These are phyloP conservation scores for Kurtzmaniella natalensis DNA, from an alignment of 1,139 yeast species.

Conservation along the genomic window DNA sequence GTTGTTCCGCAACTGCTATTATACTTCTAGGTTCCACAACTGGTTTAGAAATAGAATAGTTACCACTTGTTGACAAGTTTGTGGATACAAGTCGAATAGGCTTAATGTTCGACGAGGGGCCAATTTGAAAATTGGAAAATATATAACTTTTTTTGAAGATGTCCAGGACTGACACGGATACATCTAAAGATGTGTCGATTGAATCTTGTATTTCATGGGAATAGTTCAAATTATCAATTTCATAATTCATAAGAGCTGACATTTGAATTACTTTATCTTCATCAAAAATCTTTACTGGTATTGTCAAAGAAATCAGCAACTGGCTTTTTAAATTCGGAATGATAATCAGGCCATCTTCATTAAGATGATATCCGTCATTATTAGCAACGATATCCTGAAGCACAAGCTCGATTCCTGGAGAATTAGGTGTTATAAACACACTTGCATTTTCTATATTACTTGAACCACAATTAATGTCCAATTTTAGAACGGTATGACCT, in stretches of 20 bases:
- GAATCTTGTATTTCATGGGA: conserved; percentile 22
- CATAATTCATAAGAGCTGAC: conserved; percentile 30
- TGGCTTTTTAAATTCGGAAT: conserved; percentile 18
- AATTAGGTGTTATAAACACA: conserved; percentile 13
- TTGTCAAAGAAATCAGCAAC: conserved; percentile 10
- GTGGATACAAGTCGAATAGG: conserved; percentile 56
- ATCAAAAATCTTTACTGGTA: conserved; percentile 22
- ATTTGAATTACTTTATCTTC: conserved; percentile 25
- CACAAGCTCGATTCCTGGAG: conserved; percentile 14
- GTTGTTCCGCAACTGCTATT: conserved; percentile 66
- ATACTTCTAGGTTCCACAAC: conserved; percentile 23
- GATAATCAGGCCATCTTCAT: conserved; percentile 13
- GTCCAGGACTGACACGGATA: conserved; percentile 77
- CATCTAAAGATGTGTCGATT: conserved; percentile 48
- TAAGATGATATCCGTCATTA: conserved; percentile 1
- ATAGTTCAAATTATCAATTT: conserved; percentile 16
- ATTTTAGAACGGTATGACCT: conserved; percentile 19
- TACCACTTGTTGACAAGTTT: conserved; percentile 33
- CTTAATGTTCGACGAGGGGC: conserved; percentile 45
- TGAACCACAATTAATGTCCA: conserved; percentile 20
- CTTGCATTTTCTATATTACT: conserved; percentile 12
- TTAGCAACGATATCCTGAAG: background rate
- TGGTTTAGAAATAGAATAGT: conserved; percentile 35
- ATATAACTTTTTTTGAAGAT: conserved; percentile 53
- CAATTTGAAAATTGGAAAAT: conserved; percentile 65